Conservation (phyloP, 805 yeast species). For the Wickerhamomyces sydowiorum region DNA sequence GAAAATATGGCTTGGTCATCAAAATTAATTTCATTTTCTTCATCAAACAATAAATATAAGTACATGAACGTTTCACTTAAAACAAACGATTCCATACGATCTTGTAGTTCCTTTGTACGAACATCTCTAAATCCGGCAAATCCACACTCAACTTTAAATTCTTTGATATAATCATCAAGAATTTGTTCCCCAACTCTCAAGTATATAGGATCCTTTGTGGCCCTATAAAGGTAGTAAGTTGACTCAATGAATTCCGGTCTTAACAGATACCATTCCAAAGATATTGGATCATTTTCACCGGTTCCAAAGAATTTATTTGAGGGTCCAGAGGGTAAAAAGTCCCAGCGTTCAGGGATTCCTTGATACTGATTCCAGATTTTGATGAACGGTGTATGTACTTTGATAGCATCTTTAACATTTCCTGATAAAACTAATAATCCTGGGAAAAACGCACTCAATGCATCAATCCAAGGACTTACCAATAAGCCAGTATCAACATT, state of each 20-base stretch:
- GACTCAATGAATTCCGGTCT: slow-evolving; percentile 92
- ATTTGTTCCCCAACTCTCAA: slow-evolving; percentile 68
- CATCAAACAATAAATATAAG: slow-evolving; percentile 73
- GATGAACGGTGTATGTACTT: slow-evolving; percentile 53
- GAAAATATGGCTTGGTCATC: slow-evolving; percentile 39
- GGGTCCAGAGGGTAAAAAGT: slow-evolving; percentile 21
- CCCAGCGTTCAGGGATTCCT: slow-evolving; percentile 89
- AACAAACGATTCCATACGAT: slow-evolving; percentile 90
- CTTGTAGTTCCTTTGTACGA: slow-evolving; percentile 53
- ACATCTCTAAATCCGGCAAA: slow-evolving; percentile 73
- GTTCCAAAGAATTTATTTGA: slow-evolving; percentile 2
- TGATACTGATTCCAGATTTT: slow-evolving; percentile 80
- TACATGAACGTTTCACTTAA: slow-evolving; percentile 85
- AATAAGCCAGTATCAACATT: slow-evolving; percentile 45
- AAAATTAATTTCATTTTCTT: slow-evolving; percentile 48
- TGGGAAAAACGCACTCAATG: slow-evolving; percentile 83
- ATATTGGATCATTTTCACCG: slow-evolving; percentile 30
- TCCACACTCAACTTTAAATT: slow-evolving; percentile 66
- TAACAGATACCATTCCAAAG: slow-evolving; percentile 86
- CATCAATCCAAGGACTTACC: slow-evolving; percentile 70
- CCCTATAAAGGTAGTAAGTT: slow-evolving; percentile 74
- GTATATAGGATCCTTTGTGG: slow-evolving; percentile 83
- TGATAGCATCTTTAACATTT: slow-evolving; percentile 57
- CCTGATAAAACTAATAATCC: slow-evolving; percentile 81
- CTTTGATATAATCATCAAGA: slow-evolving; percentile 45